Evolutionary conservation across 2,329 filamentous ascomycete species (phyloP).

Genomic region (Tricladium varicosporioides): DNA sequence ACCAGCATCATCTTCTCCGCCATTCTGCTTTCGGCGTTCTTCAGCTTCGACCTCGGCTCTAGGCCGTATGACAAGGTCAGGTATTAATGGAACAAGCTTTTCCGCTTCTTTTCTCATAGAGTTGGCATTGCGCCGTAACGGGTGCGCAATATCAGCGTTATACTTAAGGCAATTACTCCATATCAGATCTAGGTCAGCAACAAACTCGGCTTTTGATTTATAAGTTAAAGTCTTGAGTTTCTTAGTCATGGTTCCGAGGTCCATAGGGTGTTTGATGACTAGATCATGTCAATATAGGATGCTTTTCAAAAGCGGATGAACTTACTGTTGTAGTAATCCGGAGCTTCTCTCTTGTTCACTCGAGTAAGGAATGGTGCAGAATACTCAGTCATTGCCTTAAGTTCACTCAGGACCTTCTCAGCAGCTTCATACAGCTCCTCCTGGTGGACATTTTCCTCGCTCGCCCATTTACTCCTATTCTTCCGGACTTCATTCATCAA

Average conservation of each 20-base stretch:
- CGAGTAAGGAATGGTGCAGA: conserved; percentile 92
- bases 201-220: conserved; percentile 92
- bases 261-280: conserved; percentile 98
- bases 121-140: conserved; percentile 86
- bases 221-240: conserved; percentile 81
- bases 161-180: conserved; percentile 98
- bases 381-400: conserved; percentile 96
- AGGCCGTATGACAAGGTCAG: conserved; percentile 85
- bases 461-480: conserved; percentile 98
- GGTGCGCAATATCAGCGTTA: conserved; percentile 86
- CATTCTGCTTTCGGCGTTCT: conserved; percentile 79
- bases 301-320: conserved; percentile 15
- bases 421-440: conserved; percentile 96
- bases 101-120: conserved; percentile 98
- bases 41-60: conserved; percentile 93
- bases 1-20: conserved; percentile 75
- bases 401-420: conserved; percentile 93
- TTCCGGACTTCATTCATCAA: conserved; percentile 97
- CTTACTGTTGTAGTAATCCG: conserved; percentile 90
- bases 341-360: conserved; percentile 95
- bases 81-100: conserved; percentile 92
- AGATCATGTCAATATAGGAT: conserved; percentile 41
- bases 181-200: conserved; percentile 88
- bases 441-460: conserved; percentile 94
- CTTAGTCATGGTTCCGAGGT: conserved; percentile 96